phyloP scores from a whole-genome alignment of 257 asterid species.

The Ballota nigra region DNA sequence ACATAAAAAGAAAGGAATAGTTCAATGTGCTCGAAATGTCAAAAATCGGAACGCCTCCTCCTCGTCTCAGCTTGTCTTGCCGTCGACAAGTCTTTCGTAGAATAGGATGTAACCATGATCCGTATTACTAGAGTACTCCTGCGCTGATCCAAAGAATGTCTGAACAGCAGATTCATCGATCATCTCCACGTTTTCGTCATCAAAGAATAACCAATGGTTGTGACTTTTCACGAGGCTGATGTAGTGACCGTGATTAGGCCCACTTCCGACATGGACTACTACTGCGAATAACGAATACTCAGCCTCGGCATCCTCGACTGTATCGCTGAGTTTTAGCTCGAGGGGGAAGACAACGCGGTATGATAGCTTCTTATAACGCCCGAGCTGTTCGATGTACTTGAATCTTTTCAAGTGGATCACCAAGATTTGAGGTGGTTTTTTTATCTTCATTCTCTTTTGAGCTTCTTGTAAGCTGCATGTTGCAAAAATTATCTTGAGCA shows the following conservation, averaged over 20 bases:
- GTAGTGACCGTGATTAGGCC: conserved; percentile 93
- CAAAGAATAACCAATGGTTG: conserved; percentile 83
- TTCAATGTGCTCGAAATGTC: conserved; percentile 29
- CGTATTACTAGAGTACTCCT: conserved; percentile 78
- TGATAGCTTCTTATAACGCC: conserved; percentile 73
- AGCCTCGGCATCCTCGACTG: conserved; percentile 78
- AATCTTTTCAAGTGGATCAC: conserved; percentile 83
- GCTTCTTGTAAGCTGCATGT: conserved; percentile 84
- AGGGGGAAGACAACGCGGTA: conserved; percentile 88
- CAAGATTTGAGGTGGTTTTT: conserved; percentile 71
- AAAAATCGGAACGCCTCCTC: conserved; percentile 16
- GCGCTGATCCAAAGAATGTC: conserved; percentile 85
- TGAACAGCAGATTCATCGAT: conserved; percentile 84
- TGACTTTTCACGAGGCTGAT: conserved; percentile 91
- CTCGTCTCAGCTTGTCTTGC: conserved; percentile 44
- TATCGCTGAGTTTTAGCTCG: conserved; percentile 78
- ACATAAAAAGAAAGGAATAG: not conserved
- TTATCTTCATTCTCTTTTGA: conserved; percentile 90
- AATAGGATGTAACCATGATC: conserved; percentile 86
- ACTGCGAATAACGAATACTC: conserved; percentile 80
- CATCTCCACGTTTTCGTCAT: conserved; percentile 85
- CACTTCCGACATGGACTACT: conserved; percentile 84
- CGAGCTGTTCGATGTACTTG: conserved; percentile 78
- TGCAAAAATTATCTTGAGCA: not conserved
- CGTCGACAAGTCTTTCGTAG: conserved; percentile 53